These are phyloP conservation scores for Crithidia bombi DNA, from an alignment of 208 protist species.

Conservation along the genomic window DNA sequence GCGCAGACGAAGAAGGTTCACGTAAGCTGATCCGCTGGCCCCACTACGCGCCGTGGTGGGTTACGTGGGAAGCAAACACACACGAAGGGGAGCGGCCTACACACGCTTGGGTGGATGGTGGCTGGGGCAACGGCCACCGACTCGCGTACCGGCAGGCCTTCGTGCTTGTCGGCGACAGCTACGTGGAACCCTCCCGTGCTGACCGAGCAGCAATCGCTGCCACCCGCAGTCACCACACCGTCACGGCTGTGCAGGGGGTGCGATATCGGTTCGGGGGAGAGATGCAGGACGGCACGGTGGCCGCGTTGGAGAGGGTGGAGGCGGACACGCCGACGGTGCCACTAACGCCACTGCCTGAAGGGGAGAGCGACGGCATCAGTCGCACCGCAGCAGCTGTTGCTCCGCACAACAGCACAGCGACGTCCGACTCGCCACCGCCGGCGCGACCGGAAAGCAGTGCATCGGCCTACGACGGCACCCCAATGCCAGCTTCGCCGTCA, in stretches of 20 bases:
- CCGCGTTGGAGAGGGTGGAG: slow-evolving; percentile 39
- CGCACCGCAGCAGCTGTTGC: too few species aligned
- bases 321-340: slow-evolving; percentile 9
- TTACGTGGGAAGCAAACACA: slow-evolving; percentile 10
- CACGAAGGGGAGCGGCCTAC: slow-evolving; percentile 23
- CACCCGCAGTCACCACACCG: slow-evolving; percentile 49
- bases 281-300: slow-evolving; percentile 40
- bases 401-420: not conserved
- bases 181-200: slow-evolving; percentile 3
- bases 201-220: not conserved
- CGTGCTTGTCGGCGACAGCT: slow-evolving; percentile 3
- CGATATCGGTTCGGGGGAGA: slow-evolving; percentile 77
- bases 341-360: not conserved
- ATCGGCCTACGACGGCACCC: not conserved
- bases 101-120: slow-evolving; percentile 54
- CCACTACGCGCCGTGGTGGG: slow-evolving; percentile 33
- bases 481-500: not conserved
- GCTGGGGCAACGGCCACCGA: slow-evolving; percentile 54
- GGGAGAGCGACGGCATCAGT: not conserved
- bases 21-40: too few species aligned
- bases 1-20: too few species aligned
- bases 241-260: slow-evolving; percentile 32
- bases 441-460: not conserved
- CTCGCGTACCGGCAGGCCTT: slow-evolving; percentile 39
- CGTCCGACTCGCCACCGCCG: not conserved